Conservation (phyloP, 2,329 filamentous ascomycete species). For the Tolypocladium amazonense region DNA sequence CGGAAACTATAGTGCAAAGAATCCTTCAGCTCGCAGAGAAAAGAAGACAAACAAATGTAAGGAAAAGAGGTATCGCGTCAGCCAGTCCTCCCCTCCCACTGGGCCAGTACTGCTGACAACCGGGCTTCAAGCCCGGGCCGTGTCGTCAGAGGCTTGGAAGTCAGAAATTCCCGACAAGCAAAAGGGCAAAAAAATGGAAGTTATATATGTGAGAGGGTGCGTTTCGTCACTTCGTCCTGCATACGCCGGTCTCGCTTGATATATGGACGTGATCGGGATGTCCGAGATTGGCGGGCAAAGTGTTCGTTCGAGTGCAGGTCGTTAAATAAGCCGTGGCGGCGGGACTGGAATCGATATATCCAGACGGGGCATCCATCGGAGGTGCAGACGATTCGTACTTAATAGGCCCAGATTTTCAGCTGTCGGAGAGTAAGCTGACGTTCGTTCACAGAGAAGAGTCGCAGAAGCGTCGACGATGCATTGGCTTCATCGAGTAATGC, state of each 20-base stretch:
- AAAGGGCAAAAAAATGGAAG: slow-evolving; percentile 8
- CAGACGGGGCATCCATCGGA: slow-evolving; percentile 15
- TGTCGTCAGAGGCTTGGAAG: slow-evolving; percentile 13
- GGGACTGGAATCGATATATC: slow-evolving; percentile 18
- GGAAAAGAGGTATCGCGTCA: slow-evolving; percentile 24
- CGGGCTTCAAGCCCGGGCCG: slow-evolving; percentile 10
- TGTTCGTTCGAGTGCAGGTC: slow-evolving; percentile 20
- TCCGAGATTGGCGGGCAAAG: slow-evolving; percentile 18
- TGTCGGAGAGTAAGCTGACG: slow-evolving; percentile 21
- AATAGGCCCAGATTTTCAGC: slow-evolving; percentile 86
- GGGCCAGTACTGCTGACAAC: slow-evolving; percentile 13
- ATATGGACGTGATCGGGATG: slow-evolving; percentile 16
- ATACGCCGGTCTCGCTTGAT: slow-evolving; percentile 24
- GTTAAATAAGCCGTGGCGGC: slow-evolving; percentile 12
- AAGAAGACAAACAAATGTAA: slow-evolving; percentile 12
- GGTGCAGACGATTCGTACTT: slow-evolving; percentile 21
- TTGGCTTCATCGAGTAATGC: background rate
- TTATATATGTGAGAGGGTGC: slow-evolving; percentile 19
- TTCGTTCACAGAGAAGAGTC: background rate
- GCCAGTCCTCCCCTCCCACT: slow-evolving; percentile 12
- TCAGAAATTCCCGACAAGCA: slow-evolving; percentile 3
- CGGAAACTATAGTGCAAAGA: slow-evolving; percentile 23
- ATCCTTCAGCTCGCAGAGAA: slow-evolving; percentile 16
- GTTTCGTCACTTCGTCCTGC: slow-evolving; percentile 30
- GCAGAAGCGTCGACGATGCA: background rate